Evolutionary conservation across 306 rosid genomes (phyloP), one percentile per base, ranked within the genome.

Genomic region (Inga laurina): DNA sequence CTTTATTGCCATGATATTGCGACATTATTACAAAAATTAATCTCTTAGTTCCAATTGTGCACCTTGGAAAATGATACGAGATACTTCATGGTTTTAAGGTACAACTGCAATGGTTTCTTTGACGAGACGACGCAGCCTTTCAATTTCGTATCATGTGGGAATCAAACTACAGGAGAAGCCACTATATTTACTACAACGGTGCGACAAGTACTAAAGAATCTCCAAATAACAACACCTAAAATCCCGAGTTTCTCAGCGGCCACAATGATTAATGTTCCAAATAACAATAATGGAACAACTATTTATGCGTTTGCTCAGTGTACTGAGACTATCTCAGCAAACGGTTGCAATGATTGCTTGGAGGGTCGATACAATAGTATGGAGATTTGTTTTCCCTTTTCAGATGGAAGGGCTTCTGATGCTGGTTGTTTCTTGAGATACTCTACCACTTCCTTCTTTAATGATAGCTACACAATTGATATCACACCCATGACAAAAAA

Each of bases 301-400:
- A 74, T 85, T 8, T 88, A 83, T 45, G 85, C 82, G 3, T 51
- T 88, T 64, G 91, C 91, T 27, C 89, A 85, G 39, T 88, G 91
- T 54, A 87, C 44, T 18, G 87, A 83, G 30, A 85, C 88, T 10
- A 54, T 66, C 24, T 59, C 27, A 37, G 8, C 24, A 16, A 62
- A 49, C 27, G 91, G 71, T 32, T 88, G 91, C 77, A 73, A 44
- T 18, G 73, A 78, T 51, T 88, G 91, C 83, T 78, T 88, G 85
- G 77, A 39, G 30, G 84, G 81, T 34, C 88, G 82, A 0, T 73
- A 70, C 30, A 43, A 5, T 57, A 88, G 86, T 45, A 9, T 81
- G 44, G 70, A 81, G 19, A 35, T 27, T 44, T 88, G 91, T 44
- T 77, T 80, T 51, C 88, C 89, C n/a, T 71, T 45, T 70, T 10